These are phyloP conservation scores for Tetracladium maxilliforme DNA, from an alignment of 2,329 filamentous ascomycete genomes.

Conservation along the genomic window DNA sequence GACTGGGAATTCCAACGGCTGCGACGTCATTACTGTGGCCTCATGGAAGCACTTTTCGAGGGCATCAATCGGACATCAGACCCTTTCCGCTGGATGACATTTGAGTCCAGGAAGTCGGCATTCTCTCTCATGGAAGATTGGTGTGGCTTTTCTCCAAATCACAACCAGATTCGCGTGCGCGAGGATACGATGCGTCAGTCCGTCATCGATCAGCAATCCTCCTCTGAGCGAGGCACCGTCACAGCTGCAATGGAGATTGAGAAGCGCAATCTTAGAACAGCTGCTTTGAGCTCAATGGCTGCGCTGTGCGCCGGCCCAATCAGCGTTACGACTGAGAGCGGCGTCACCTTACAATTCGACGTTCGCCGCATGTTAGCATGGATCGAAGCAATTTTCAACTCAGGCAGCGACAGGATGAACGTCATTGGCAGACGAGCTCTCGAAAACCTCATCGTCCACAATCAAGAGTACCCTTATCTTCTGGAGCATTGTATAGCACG, in stretches of 20 bases:
- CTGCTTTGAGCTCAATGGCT: conserved; percentile 90
- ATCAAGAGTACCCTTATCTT: conserved; percentile 72
- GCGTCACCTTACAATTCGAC: conserved; percentile 80
- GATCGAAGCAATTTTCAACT: conserved; percentile 91
- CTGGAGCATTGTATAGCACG: conserved; percentile 81
- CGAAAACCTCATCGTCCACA: conserved; percentile 80
- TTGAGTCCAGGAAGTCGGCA: conserved; percentile 87
- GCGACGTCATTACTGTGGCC: conserved; percentile 81
- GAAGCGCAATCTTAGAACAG: conserved; percentile 79
- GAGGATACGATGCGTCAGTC: conserved; percentile 83
- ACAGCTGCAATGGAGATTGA: conserved; percentile 94
- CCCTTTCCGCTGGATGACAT: conserved; percentile 88
- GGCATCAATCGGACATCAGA: conserved; percentile 77
- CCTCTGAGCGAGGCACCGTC: conserved; percentile 61
- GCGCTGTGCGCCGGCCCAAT: conserved; percentile 78
- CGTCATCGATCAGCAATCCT: conserved; percentile 62
- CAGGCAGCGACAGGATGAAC: conserved; percentile 82
- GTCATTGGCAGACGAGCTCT: conserved; percentile 77
- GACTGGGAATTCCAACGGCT: conserved; percentile 91
- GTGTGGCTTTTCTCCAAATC: conserved; percentile 94
- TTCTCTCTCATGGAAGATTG: conserved; percentile 98
- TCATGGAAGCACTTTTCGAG: conserved; percentile 87
- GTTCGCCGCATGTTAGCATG: conserved; percentile 84
- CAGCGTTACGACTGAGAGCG: conserved; percentile 76
- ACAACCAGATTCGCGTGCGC: conserved; percentile 62